Percentiles rank a stretch among this genome's conserved stretches.
Evolutionary conservation across 352 stramenopile genomes (phyloP).

Genomic region (Pythium dissotocum): DNA sequence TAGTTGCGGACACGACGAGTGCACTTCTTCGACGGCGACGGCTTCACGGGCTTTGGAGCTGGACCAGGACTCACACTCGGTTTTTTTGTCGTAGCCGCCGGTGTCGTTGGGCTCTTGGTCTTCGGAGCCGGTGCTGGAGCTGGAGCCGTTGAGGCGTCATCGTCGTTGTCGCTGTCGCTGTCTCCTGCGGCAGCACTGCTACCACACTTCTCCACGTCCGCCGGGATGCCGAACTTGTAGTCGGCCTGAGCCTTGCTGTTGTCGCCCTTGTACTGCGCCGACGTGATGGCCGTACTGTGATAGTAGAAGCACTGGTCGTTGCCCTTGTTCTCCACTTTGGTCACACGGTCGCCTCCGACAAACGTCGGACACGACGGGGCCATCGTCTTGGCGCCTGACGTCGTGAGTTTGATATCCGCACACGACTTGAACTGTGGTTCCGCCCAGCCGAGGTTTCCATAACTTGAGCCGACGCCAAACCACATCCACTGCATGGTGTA

Average conservation of each 20-base stretch:
- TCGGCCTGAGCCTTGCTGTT: conserved; percentile 40
- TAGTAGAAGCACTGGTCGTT: conserved; percentile 53
- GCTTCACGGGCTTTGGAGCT: too few relatives aligned
- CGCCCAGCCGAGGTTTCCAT: conserved; percentile 44
- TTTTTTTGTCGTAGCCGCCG: not conserved
- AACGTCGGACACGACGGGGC: conserved; percentile 38
- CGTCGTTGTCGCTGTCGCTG: not conserved
- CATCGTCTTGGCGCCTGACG: conserved; percentile 26
- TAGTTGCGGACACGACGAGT: too few relatives aligned
- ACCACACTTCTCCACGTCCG: conserved; percentile 21
- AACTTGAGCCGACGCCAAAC: conserved; percentile 45
- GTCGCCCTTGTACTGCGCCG: conserved; percentile 39
- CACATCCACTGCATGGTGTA: conserved; percentile 59
- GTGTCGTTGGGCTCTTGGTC: conserved; percentile 3
- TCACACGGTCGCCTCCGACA: conserved; percentile 46
- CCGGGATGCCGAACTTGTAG: conserved; percentile 42
- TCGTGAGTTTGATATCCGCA: conserved; percentile 49
- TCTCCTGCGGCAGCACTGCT: conserved; percentile 4
- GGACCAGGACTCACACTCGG: too few relatives aligned
- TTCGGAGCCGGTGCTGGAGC: conserved; percentile 1
- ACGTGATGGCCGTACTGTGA: conserved; percentile 46
- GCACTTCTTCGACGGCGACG: too few relatives aligned
- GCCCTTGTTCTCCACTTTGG: conserved; percentile 38
- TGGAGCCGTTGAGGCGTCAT: not conserved
- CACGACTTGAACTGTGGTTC: conserved; percentile 38